Base-by-base conservation (phyloP, 2,329 filamentous ascomycete genomes). In the Fusarium buharicum region DNA sequence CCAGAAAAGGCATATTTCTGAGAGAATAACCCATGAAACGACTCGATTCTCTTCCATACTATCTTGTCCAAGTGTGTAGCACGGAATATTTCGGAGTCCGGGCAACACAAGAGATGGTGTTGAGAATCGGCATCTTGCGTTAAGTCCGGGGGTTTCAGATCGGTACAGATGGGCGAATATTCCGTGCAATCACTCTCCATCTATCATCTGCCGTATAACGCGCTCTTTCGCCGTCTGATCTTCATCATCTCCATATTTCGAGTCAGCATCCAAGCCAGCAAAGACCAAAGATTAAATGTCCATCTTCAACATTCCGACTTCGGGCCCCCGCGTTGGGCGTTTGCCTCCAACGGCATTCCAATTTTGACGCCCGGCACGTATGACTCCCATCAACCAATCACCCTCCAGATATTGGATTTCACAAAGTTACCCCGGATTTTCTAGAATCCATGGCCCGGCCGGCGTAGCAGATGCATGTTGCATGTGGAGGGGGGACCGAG, bases 11-110 rank as follows among this genome's bases (percentile, higher is more conserved):
- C 4, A 28, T 12, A 28, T 33, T 6, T 33, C 5, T n/a, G 30
- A 8, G 13, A 33, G 5, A 4, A 33, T 33, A 33, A n/a, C n/a
- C 2, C 3, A 14, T 6, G 6, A 33, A 14, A 30, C 28, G 11
- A n/a, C 11, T 22, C 12, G 4, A 7, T 13, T 18, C 12, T 18
- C 12, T 8, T 24, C 4, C 22, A 24, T 8, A 24, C 22, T 24
- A 3, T 2, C 22, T 24, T 24, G 22, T 5, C 8, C 22, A 24
- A 24, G 6, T 24, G 22, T 24, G 22, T 8, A 24, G 6, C 22
- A 24, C 51, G 62, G 62, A 57, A 37, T 31, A 54, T 59, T 58
- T 61, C 62, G 62, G 62, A 51, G 40, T 49, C 62, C 62, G 62
- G 44, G 30, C 30, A 40, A 40, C 22, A 24, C 8, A 7, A 8